phyloP scores from a whole-genome alignment of 2,329 filamentous ascomycete genomes.

The Boeremia exigua region DNA sequence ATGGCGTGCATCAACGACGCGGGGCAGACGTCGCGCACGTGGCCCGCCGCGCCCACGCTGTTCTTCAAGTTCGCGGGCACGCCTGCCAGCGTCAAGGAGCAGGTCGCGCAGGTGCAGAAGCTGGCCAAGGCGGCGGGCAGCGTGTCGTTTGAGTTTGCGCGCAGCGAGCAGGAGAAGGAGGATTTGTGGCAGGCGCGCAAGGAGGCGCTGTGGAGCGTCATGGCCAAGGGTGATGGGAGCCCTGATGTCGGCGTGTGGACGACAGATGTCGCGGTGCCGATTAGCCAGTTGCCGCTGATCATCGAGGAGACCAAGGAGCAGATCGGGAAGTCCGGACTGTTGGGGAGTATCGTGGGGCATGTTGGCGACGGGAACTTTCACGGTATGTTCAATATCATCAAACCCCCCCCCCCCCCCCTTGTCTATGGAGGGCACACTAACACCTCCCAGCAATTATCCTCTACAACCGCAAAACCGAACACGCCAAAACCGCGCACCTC shows the following conservation, averaged over 20 bases:
- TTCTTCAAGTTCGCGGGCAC: constrained; percentile 80
- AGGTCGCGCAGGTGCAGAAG: constrained; percentile 71
- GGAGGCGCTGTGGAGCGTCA: constrained; percentile 74
- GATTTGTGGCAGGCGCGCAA: constrained; percentile 80
- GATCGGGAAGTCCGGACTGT: constrained; percentile 66
- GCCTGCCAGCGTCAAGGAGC: constrained; percentile 74
- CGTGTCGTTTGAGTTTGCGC: constrained; percentile 73
- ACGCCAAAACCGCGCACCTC: constrained; percentile 69
- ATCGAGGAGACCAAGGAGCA: constrained; percentile 78
- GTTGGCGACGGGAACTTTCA: constrained; percentile 80
- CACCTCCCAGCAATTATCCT: constrained; percentile 61
- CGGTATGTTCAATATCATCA: constrained; percentile 56
- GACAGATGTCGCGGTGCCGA: constrained; percentile 80
- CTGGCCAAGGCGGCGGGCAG: constrained; percentile 65
- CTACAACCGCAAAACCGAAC: constrained; percentile 69
- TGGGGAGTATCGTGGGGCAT: constrained; percentile 72
- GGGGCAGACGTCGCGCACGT: constrained; percentile 67
- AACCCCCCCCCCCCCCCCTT: constrained; percentile 24
- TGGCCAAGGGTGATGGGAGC: constrained; percentile 66
- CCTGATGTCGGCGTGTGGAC: constrained; percentile 73
- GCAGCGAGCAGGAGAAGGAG: constrained; percentile 66
- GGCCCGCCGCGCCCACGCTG: constrained; percentile 73
- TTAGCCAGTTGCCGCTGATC: constrained; percentile 73
- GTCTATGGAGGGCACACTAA: constrained; percentile 5
- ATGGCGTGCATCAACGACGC: constrained; percentile 77